Base-by-base conservation (phyloP, 305 asterid genomes). In the Solanum hybrid region DNA sequence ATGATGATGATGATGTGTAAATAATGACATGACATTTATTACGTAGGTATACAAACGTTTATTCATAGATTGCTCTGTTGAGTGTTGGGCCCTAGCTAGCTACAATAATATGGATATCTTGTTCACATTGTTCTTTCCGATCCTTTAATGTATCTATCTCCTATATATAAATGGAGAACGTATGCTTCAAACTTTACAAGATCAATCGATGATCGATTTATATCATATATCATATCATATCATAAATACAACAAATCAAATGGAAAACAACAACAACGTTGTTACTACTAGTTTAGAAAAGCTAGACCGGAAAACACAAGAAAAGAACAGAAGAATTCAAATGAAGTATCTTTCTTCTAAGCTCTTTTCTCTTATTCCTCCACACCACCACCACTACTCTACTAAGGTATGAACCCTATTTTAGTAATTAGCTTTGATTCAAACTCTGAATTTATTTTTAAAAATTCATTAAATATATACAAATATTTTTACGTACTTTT, bases 341-440 rank as follows among this genome's bases (percentile, higher is more conserved):
- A 93, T 93, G 95, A 93, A 93, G 89, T 20, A 4, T 88, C 94
- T 94, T 29, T 83, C 89, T 86, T 75, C 65, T 15, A 41, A 89
- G 88, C 94, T 94, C 22, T 75, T 86, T 87, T 92, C 96, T 36
- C 88, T 93, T 65, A 90, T 94, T 76, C 96, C 96, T 76, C 82
- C 90, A 61, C 93, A 94, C 65, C 89, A 29, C 80, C 80, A 75
- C 37, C 11, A 75, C 6, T 75, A 75, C n/a, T 75, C 37, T 3
- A 31, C 91, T 20, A 79, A 79, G 94, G 96, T 94, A 75, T 37
- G 24, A 87, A 86, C 33, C 24, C 8, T 17, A 20, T 57, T 57
- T 57, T 22, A 3, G 73, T 65, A 65, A 65, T 10, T 70, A 24
- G 3, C 15, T 70, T 24, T 11, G 14, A 13, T 70, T 26, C 79